A percentile compares a stretch with the other conserved stretches of the same genome.
phyloP scores from a whole-genome alignment of 192 early-diverging fungal genomes.

The Pilaira anomala region DNA sequence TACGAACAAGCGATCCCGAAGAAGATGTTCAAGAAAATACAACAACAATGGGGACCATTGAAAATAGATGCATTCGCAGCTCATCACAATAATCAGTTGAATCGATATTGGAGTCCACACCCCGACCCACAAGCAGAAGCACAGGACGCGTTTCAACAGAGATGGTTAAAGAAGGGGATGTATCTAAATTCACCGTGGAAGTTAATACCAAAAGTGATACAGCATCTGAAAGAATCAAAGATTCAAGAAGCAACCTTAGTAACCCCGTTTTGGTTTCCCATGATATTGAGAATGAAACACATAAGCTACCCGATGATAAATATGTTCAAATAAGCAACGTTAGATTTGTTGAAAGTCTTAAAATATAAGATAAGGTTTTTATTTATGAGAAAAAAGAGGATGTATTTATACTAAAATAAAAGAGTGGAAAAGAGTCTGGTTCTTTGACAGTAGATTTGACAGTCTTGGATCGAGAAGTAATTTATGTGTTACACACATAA shows the following conservation, averaged over 20 bases:
- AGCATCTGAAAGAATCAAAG: neutral
- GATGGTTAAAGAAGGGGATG: constrained; percentile 19
- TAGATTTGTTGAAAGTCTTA: too few relatives aligned
- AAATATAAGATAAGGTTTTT: too few relatives aligned
- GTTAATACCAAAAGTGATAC: constrained; percentile 14
- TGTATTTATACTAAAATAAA: too few relatives aligned
- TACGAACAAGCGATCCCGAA: neutral
- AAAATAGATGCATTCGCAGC: constrained; percentile 16
- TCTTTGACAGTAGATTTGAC: too few relatives aligned
- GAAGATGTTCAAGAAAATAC: constrained; percentile 5
- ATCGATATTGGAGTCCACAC: neutral
- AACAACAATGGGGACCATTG: neutral
- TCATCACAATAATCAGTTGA: neutral
- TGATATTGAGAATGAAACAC: neutral
- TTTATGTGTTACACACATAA: too few relatives aligned
- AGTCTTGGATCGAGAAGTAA: too few relatives aligned
- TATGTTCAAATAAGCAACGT: neutral
- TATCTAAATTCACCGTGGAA: constrained; percentile 23
- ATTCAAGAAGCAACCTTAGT: constrained; percentile 6
- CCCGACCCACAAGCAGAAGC: constrained; percentile 12
- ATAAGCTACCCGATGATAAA: neutral
- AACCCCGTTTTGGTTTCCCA: constrained; percentile 22
- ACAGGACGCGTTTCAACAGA: constrained; percentile 20
- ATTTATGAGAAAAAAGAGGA: too few relatives aligned
- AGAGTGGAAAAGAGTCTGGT: too few relatives aligned